phyloP scores from a whole-genome alignment of 1,139 yeast genomes.

The Geotrichum australiense region DNA sequence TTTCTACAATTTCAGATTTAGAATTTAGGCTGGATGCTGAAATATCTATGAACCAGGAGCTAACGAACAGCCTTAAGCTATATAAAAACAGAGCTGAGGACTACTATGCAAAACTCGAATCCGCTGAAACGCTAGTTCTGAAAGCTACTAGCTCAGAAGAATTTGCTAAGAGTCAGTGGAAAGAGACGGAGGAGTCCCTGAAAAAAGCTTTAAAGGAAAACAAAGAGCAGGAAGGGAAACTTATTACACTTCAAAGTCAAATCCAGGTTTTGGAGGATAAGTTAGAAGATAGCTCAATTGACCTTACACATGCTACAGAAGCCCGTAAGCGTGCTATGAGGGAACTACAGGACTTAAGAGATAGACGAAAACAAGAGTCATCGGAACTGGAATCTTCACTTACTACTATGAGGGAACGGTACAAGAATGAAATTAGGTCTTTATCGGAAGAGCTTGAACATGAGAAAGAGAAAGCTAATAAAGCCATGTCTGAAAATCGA shows the following conservation, averaged over 20 bases:
- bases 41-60: conserved; percentile 44
- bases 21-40: conserved; percentile 51
- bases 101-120: conserved; percentile 64
- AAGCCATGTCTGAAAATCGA: conserved; percentile 57
- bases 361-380: conserved; percentile 26
- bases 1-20: conserved; percentile 18
- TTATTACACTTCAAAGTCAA: conserved; percentile 51
- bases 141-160: conserved; percentile 58
- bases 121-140: conserved; percentile 68
- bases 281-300: conserved; percentile 52
- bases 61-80: conserved; percentile 48
- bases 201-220: conserved; percentile 56
- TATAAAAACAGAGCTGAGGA: conserved; percentile 72
- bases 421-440: conserved; percentile 50
- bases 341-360: conserved; percentile 38
- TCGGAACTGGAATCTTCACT: conserved; percentile 25
- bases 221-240: conserved; percentile 49
- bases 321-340: conserved; percentile 41
- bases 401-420: conserved; percentile 36
- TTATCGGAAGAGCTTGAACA: conserved; percentile 54
- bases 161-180: conserved; percentile 47
- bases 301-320: conserved; percentile 47
- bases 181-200: conserved; percentile 49
- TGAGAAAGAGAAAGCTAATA: conserved; percentile 42
- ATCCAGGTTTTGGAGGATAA: conserved; percentile 51